phyloP scores from a whole-genome alignment of 768 basidiomycete species.

The Tulasnella sp. region DNA sequence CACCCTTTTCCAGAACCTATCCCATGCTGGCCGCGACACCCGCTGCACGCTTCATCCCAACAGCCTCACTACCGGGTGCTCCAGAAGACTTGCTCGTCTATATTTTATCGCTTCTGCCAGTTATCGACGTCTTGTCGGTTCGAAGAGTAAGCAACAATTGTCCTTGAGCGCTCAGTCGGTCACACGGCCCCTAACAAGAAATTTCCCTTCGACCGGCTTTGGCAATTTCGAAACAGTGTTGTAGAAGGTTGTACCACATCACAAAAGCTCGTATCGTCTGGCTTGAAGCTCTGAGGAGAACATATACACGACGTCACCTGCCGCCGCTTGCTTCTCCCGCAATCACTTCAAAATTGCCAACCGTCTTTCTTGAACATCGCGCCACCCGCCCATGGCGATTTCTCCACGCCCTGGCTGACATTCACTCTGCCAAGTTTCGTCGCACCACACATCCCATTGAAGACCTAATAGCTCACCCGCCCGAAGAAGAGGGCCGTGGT shows the following conservation, averaged over 20 bases:
- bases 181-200: constrained; percentile 1
- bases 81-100: constrained; percentile 18
- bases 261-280: constrained; percentile 17
- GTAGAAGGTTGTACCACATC: constrained; percentile 4
- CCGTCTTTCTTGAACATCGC: constrained; percentile 12
- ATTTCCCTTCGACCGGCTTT: not conserved
- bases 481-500: not conserved
- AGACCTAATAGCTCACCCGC: not conserved
- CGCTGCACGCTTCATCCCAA: constrained; percentile 13
- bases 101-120: not conserved
- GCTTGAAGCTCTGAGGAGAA: constrained; percentile 8
- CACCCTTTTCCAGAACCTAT: not conserved
- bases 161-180: not conserved
- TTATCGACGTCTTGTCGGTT: constrained; percentile 14
- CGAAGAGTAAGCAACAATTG: constrained; percentile 6
- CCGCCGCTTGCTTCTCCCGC: not conserved
- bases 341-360: not conserved
- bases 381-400: constrained; percentile 11
- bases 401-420: constrained; percentile 18
- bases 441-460: not conserved
- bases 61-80: constrained; percentile 11
- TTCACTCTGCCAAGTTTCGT: not conserved
- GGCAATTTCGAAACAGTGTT: not conserved
- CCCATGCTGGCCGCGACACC: constrained; percentile 2
- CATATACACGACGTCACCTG: not conserved